Evolutionary conservation across 179 eudicot species (phyloP).

Genomic region (Monotropa hypopitys): DNA sequence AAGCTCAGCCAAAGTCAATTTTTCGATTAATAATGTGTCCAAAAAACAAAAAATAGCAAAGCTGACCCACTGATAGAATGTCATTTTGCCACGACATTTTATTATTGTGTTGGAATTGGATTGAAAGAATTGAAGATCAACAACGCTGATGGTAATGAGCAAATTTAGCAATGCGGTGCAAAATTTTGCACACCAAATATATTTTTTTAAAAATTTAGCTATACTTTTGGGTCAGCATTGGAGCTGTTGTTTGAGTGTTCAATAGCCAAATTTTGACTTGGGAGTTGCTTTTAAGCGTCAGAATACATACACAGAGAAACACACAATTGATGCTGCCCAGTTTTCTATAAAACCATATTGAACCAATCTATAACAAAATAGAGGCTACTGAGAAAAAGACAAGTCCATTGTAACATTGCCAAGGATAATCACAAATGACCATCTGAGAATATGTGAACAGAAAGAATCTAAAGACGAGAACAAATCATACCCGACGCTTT

Average conservation of each 20-base stretch:
- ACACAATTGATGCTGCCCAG: background rate
- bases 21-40: background rate
- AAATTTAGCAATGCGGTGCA: too few relatives aligned
- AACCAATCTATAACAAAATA: background rate
- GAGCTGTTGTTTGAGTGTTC: background rate
- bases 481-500: constrained; percentile 41
- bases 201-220: background rate
- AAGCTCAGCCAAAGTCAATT: background rate
- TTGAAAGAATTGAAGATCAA: background rate
- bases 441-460: background rate
- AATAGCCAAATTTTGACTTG: background rate
- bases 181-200: background rate
- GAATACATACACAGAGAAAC: background rate
- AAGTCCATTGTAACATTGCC: background rate
- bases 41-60: background rate
- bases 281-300: background rate
- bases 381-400: background rate
- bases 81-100: background rate
- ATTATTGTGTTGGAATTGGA: background rate
- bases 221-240: background rate
- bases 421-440: background rate
- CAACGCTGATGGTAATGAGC: background rate
- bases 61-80: background rate
- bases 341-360: background rate
- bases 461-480: background rate